Percentiles rank a stretch among this genome's conserved stretches.
Conservation (phyloP, 192 early-diverging fungal species). For the Coemansia sp. region DNA sequence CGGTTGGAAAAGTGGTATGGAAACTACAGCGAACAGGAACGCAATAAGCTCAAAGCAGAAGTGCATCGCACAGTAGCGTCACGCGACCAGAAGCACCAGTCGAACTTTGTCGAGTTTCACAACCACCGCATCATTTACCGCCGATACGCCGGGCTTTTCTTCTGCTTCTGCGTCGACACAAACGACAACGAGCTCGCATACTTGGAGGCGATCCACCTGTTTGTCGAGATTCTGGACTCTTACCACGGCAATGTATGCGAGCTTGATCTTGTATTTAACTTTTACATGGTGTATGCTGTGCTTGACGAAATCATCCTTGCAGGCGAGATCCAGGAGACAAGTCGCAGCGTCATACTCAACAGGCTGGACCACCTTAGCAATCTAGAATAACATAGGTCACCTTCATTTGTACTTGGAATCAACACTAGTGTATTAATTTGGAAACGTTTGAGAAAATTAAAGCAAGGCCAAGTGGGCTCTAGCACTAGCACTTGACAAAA, state of each 20-base stretch:
- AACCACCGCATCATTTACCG: conserved; percentile 98
- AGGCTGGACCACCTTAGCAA: conserved; percentile 77
- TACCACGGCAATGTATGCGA: conserved; percentile 99
- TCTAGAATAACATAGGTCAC: conserved; percentile 62
- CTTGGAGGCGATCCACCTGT: conserved; percentile 97
- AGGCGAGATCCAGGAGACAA: conserved; percentile 98
- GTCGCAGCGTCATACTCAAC: conserved; percentile 71
- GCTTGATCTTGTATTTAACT: conserved; percentile 97
- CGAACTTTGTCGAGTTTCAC: conserved; percentile 98
- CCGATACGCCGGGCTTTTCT: conserved; percentile 97
- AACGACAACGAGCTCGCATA: conserved; percentile 97
- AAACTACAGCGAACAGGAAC: conserved; percentile 91
- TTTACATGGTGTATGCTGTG: conserved; percentile 96
- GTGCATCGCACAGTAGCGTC: conserved; percentile 95
- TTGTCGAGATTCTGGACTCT: conserved; percentile 97
- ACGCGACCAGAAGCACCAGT: conserved; percentile 95
- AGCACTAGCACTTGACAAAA: too few relatives aligned
- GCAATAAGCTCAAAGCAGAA: conserved; percentile 88
- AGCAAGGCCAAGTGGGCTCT: too few relatives aligned
- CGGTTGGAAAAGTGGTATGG: conserved; percentile 97
- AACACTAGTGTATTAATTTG: too few relatives aligned
- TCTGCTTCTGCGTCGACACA: conserved; percentile 97
- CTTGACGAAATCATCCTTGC: conserved; percentile 98
- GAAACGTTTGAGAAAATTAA: too few relatives aligned
- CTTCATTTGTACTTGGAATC: not conserved